Base-by-base conservation (phyloP, 116 monocot species). In the Papilionanthe hybrid region DNA sequence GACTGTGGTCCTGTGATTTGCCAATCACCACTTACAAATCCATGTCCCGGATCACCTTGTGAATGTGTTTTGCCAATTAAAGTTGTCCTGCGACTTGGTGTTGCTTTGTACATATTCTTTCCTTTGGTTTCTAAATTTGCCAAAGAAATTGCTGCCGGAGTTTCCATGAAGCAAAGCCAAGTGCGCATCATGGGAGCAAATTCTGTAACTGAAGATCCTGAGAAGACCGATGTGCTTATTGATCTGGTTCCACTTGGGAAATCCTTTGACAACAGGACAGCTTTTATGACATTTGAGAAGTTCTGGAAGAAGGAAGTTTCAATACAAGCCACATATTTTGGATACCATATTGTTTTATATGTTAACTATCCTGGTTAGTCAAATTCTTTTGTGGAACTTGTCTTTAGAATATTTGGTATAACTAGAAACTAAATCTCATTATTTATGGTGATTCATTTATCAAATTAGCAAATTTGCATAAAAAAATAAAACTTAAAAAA, bases 161-260 rank as follows among this genome's bases (percentile, higher is more conserved):
- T 93, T 56, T 84, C 79, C 74, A 84, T 96, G 89, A 83, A 86
- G 65, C 90, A 86, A 86, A 87, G 88, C 47, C 96, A 96, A 81
- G 96, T 96, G 13, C 92, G 92, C 23, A 85, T 96, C 77, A 96
- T 93, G 96, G 96, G 96, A 79, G 96, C 96, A 66, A 96, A 93
- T 92, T 88, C 90, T 78, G 92, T 85, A 67, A 85, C 55, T 20
- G 94, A 96, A 57, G 89, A 92, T 56, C 63, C 92, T 27, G 91
- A 89, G 42, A 91, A 94, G 74, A 92, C 96, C 25, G 77, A 84
- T 68, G 89, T 96, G 42, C 86, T 96, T 72, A 78, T 94, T 66
- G 82, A 96, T 86, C 78, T 96, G 78, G 96, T 96, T 28, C 96
- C 96, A 45, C 55, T 85, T 50, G 90, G 90, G 58, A 55, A 78